A percentile compares a stretch with the other conserved stretches of the same genome.
phyloP scores from a whole-genome alignment of 768 basidiomycete species.

The Amanita subjunquillea region DNA sequence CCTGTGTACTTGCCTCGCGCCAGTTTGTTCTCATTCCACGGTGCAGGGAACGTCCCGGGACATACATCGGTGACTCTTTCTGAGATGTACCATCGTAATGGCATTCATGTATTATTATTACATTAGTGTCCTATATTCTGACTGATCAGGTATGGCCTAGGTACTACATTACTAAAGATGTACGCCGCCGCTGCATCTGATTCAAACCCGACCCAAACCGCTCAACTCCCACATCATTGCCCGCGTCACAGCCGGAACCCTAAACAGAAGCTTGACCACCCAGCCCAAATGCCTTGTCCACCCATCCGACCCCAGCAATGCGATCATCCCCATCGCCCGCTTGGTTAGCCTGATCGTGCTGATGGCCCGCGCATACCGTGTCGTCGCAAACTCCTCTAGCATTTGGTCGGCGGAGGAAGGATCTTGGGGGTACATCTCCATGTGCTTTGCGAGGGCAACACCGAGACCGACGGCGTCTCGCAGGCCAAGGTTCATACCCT shows the following conservation, averaged over 20 bases:
- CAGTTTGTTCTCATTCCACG: no score
- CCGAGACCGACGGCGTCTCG: slow-evolving; percentile 40
- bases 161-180: no score
- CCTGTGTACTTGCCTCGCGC: no score
- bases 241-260: slow-evolving; percentile 9
- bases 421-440: slow-evolving; percentile 8
- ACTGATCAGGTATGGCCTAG: no score
- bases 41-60: no score
- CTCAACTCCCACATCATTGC: slow-evolving; percentile 16
- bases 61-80: no score
- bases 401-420: slow-evolving; percentile 17
- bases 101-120: no score
- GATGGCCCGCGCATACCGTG: slow-evolving; percentile 28
- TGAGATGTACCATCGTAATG: no score
- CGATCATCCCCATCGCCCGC: slow-evolving; percentile 11
- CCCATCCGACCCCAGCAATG: neutral
- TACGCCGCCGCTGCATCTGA: no score
- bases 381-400: slow-evolving; percentile 23
- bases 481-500: slow-evolving; percentile 53
- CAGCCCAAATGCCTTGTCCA: neutral
- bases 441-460: slow-evolving; percentile 27
- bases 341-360: slow-evolving; percentile 32
- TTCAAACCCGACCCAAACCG: slow-evolving; percentile 13
- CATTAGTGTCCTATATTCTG: no score
- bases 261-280: neutral